Percentiles rank a stretch among this genome's conserved stretches.
These are phyloP conservation scores for Mrakia blollopis DNA, from an alignment of 768 basidiomycete genomes.

Conservation along the genomic window DNA sequence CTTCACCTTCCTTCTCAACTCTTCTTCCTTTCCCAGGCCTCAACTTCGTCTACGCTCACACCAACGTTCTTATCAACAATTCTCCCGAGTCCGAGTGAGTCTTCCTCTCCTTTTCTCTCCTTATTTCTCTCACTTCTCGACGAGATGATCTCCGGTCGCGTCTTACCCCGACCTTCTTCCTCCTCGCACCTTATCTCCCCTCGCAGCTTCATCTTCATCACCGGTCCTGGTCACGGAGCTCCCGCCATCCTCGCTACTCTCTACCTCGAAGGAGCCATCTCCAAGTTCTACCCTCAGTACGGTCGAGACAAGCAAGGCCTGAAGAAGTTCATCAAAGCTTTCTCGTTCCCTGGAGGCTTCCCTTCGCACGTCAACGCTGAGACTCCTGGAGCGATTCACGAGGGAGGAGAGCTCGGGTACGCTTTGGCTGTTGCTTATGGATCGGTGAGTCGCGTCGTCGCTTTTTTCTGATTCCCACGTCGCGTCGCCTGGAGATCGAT, in stretches of 20 bases:
- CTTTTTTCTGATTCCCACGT: no score
- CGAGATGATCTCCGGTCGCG: not conserved
- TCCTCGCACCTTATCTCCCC: no score
- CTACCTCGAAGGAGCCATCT: constrained; percentile 69
- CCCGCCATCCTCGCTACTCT: constrained; percentile 80
- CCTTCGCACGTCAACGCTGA: constrained; percentile 63
- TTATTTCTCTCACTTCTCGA: not conserved
- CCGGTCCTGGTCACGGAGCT: constrained; percentile 73
- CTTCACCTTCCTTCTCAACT: no score
- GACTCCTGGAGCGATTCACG: constrained; percentile 85
- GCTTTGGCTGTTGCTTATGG: constrained; percentile 52
- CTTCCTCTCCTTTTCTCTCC: not conserved
- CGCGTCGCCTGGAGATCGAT: no score
- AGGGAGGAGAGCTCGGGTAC: constrained; percentile 83
- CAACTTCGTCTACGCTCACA: constrained; percentile 63
- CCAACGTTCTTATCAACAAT: constrained; percentile 55
- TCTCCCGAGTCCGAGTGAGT: constrained; percentile 50
- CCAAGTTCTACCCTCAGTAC: constrained; percentile 49
- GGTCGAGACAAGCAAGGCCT: constrained; percentile 52
- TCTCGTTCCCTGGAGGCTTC: constrained; percentile 78
- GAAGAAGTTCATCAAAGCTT: constrained; percentile 58
- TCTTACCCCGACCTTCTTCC: not conserved
- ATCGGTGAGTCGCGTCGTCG: constrained; percentile 14
- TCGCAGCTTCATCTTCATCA: constrained; percentile 59
- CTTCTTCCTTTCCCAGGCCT: no score